phyloP scores from a whole-genome alignment of 129 eudicot species.

The Ambrosia trifida region DNA sequence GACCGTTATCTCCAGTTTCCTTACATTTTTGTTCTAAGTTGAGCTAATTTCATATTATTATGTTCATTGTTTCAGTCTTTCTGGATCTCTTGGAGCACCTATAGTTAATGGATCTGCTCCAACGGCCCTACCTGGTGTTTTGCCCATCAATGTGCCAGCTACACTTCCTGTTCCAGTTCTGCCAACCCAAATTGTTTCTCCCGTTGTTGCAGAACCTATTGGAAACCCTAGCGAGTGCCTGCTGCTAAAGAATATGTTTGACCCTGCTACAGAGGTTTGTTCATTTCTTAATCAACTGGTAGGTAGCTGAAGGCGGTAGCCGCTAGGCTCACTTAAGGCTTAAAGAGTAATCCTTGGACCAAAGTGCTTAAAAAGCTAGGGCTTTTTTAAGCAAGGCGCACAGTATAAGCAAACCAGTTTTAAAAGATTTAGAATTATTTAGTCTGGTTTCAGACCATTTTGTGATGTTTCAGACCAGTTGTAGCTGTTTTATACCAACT shows the following conservation, averaged over 20 bases:
- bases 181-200: constrained; percentile 49
- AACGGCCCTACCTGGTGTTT: constrained; percentile 37
- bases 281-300: neutral
- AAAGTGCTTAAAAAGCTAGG: too few species aligned
- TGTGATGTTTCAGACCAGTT: too few species aligned
- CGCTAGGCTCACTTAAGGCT: too few species aligned
- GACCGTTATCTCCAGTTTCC: neutral
- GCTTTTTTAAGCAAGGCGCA: too few species aligned
- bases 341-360: too few species aligned
- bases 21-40: neutral
- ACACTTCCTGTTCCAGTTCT: constrained; percentile 53
- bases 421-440: too few species aligned
- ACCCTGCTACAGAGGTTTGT: constrained; percentile 81
- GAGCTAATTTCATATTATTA: neutral
- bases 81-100: constrained; percentile 74
- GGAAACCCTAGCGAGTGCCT: constrained; percentile 95
- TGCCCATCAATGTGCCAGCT: constrained; percentile 34
- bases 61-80: constrained; percentile 45
- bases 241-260: constrained; percentile 90
- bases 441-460: too few species aligned
- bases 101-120: constrained; percentile 64
- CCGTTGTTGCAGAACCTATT: constrained; percentile 66
- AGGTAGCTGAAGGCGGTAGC: too few species aligned
- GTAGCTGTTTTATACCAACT: too few species aligned
- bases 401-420: too few species aligned